These are phyloP conservation scores for Danielozyma ontarioensis DNA, from an alignment of 805 yeast species.

Conservation along the genomic window DNA sequence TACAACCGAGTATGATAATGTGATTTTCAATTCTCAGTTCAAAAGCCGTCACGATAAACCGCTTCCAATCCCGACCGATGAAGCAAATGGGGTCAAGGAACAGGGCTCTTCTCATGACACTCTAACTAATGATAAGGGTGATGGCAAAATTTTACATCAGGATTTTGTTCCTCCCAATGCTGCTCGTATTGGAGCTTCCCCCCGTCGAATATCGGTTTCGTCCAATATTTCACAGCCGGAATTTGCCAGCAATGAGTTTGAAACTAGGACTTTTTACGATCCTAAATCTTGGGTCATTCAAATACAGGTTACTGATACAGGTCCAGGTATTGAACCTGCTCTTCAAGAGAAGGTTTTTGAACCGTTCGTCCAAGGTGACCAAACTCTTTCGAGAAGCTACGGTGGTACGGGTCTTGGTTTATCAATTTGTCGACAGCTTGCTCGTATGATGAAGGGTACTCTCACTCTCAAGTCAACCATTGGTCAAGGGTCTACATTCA, in stretches of 20 bases:
- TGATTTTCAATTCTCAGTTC: conserved; percentile 34
- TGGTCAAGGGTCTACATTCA: conserved; percentile 82
- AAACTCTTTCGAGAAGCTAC: conserved; percentile 80
- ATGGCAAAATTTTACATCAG: no score
- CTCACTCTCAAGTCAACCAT: conserved; percentile 66
- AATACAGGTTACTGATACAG: conserved; percentile 80
- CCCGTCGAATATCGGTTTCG: conserved; percentile 5
- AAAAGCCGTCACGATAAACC: conserved; percentile 3
- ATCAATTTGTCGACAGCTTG: conserved; percentile 83
- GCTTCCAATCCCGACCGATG: background rate
- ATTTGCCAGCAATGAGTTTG: background rate
- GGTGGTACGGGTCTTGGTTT: conserved; percentile 97
- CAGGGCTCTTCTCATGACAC: background rate
- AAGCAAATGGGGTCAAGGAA: background rate
- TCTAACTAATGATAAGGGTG: background rate
- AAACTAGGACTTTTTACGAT: conserved; percentile 7
- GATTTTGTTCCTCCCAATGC: background rate
- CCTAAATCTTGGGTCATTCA: conserved; percentile 54
- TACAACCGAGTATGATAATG: conserved; percentile 34
- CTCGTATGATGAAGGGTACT: conserved; percentile 86
- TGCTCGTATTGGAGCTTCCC: conserved; percentile 16
- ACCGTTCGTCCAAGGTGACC: conserved; percentile 97
- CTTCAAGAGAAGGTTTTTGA: conserved; percentile 85
- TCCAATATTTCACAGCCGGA: background rate
- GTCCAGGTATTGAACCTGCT: conserved; percentile 87